These are phyloP conservation scores for Thermoascus crustaceus DNA, from an alignment of 2,329 filamentous ascomycete species.

Conservation along the genomic window DNA sequence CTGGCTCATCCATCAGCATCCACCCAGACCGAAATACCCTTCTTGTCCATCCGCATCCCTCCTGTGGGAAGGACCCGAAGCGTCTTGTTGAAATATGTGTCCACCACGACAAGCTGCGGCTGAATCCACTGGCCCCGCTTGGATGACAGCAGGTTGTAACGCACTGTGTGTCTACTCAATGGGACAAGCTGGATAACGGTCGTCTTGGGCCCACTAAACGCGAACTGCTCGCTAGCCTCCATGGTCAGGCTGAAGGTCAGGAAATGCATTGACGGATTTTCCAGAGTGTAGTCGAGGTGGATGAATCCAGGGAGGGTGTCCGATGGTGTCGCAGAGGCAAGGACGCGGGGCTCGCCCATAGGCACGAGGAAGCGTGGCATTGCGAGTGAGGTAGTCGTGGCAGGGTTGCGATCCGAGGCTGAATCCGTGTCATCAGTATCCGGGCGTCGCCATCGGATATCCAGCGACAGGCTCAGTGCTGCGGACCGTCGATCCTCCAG, in stretches of 20 bases:
- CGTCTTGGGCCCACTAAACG: conserved; percentile 82
- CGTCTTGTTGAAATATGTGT: conserved; percentile 89
- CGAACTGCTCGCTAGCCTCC: conserved; percentile 88
- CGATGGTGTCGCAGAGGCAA: conserved; percentile 43
- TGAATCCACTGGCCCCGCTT: conserved; percentile 57
- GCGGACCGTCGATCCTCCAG: conserved; percentile 76
- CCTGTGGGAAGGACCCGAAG: conserved; percentile 72
- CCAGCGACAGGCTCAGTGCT: conserved; percentile 64
- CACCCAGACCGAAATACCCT: conserved; percentile 39
- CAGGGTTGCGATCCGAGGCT: conserved; percentile 16
- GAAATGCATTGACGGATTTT: conserved; percentile 92
- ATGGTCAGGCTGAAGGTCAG: conserved; percentile 86
- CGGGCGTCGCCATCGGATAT: conserved; percentile 67
- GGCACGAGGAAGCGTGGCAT: conserved; percentile 75
- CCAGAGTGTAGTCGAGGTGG: conserved; percentile 61
- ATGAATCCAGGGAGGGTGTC: conserved; percentile 25
- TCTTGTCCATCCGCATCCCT: conserved; percentile 52
- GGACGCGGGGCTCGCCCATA: conserved; percentile 76
- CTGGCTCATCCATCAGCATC: conserved; percentile 27
- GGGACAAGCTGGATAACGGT: conserved; percentile 74
- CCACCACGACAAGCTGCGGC: conserved; percentile 68
- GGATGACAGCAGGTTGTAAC: conserved; percentile 66
- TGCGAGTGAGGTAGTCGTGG: conserved; percentile 61
- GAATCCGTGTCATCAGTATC: conserved; percentile 22
- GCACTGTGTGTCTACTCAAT: conserved; percentile 63